Evolutionary conservation across 306 rosid species (phyloP).

Genomic region (Ziziphus jujuba): DNA sequence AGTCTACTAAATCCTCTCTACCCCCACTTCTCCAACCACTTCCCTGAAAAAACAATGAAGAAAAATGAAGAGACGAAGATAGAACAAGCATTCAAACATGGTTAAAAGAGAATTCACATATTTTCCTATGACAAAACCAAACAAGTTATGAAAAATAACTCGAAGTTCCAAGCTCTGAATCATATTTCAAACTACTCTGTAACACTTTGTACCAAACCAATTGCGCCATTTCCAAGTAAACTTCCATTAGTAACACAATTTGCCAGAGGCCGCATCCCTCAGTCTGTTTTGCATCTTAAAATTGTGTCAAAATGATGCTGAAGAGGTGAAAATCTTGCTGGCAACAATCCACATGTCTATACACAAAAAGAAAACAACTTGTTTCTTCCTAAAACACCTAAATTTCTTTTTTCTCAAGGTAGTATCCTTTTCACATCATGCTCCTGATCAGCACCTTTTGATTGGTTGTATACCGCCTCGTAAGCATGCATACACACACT

Average conservation of each 20-base stretch:
- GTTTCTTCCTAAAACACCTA: not conserved
- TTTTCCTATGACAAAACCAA: conserved; percentile 14
- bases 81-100: not conserved
- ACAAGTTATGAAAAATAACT: conserved; percentile 12
- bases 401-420: not conserved
- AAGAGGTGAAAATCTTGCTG: not conserved
- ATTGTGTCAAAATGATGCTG: conserved; percentile 1
- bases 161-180: conserved; percentile 1
- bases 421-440: conserved; percentile 70
- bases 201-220: not conserved
- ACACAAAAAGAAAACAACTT: conserved; percentile 12
- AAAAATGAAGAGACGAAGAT: not conserved
- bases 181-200: conserved; percentile 8
- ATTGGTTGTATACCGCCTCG: conserved; percentile 77
- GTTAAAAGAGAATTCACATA: conserved; percentile 9
- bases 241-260: not conserved
- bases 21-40: no score
- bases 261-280: not conserved
- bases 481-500: conserved; percentile 83
- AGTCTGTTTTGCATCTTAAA: not conserved
- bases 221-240: not conserved
- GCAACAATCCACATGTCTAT: conserved; percentile 5
- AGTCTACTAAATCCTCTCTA: no score
- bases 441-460: conserved; percentile 53
- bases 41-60: not conserved